phyloP scores from a whole-genome alignment of 1,284 basidiomycete species.

The Mycosarcoma maydis region DNA sequence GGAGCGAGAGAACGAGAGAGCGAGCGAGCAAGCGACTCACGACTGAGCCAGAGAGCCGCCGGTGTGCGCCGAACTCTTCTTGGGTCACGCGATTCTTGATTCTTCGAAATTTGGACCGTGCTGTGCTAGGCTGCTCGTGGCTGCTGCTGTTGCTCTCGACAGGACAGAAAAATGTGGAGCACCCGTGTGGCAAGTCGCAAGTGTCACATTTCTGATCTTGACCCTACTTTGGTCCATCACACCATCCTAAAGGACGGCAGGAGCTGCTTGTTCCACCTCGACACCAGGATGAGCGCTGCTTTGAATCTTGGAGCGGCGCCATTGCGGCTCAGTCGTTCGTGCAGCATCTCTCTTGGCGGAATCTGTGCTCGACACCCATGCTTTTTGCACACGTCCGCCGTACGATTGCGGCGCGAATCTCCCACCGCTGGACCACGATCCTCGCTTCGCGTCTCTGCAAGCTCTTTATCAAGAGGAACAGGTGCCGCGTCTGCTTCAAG shows the following conservation, averaged over 20 bases:
- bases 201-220: no score
- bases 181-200: no score
- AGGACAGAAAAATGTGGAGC: no score
- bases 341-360: not conserved
- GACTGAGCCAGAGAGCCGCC: not conserved
- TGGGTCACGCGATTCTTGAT: not conserved
- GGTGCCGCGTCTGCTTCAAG: not conserved
- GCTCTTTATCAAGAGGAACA: not conserved
- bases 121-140: not conserved
- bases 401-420: slow-evolving; percentile 5
- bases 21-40: no score
- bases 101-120: slow-evolving; percentile 1
- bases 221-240: no score
- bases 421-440: not conserved
- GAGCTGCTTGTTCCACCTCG: no score
- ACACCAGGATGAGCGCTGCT: slow-evolving; percentile 5
- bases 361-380: not conserved
- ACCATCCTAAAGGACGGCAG: no score
- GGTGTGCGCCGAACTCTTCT: slow-evolving; percentile 4
- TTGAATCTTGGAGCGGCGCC: slow-evolving; percentile 5
- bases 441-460: slow-evolving; percentile 3
- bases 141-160: no score
- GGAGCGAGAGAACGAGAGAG: no score
- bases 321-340: slow-evolving; percentile 1
- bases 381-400: slow-evolving; percentile 7